A percentile compares a stretch with the other conserved stretches of the same genome.
These are phyloP conservation scores for Globisporangium heterothallicum DNA, from an alignment of 352 stramenopile species.

Conservation along the genomic window DNA sequence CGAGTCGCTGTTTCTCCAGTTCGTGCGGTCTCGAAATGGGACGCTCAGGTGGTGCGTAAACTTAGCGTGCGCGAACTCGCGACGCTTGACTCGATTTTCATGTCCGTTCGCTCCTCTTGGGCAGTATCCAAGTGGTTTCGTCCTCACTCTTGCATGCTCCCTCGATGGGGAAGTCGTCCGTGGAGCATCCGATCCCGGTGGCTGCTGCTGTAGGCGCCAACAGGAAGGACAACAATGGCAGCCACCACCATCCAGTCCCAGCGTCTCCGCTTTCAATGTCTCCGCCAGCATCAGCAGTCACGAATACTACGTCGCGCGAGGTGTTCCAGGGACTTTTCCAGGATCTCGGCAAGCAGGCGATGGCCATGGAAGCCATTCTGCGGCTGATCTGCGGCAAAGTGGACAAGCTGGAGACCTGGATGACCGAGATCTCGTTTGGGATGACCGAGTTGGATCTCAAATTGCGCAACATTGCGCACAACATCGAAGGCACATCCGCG, in stretches of 20 bases:
- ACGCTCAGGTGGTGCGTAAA: too few relatives aligned
- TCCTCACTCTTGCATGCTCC: conserved; percentile 1
- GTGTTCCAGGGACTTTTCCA: conserved; percentile 71
- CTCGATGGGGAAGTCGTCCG: conserved; percentile 27
- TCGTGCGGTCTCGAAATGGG: too few relatives aligned
- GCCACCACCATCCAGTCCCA: background rate
- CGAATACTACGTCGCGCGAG: conserved; percentile 27
- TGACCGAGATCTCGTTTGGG: conserved; percentile 66
- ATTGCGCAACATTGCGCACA: conserved; percentile 74
- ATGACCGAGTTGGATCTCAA: conserved; percentile 75
- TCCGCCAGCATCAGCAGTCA: background rate
- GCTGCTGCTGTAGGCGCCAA: conserved; percentile 4
- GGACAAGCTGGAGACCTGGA: conserved; percentile 68
- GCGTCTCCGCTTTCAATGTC: background rate
- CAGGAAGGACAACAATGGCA: conserved; percentile 1
- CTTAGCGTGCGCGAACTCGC: background rate
- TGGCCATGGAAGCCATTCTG: conserved; percentile 69
- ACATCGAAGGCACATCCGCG: conserved; percentile 67
- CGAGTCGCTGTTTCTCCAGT: too few relatives aligned
- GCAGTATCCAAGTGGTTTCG: background rate
- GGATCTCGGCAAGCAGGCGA: conserved; percentile 66
- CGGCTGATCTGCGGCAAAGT: conserved; percentile 64
- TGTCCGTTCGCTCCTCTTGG: too few relatives aligned
- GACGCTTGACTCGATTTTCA: conserved; percentile 5
- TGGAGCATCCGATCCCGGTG: conserved; percentile 14